phyloP scores from a whole-genome alignment of 2,329 filamentous ascomycete species.

The Xylaria polymorpha region DNA sequence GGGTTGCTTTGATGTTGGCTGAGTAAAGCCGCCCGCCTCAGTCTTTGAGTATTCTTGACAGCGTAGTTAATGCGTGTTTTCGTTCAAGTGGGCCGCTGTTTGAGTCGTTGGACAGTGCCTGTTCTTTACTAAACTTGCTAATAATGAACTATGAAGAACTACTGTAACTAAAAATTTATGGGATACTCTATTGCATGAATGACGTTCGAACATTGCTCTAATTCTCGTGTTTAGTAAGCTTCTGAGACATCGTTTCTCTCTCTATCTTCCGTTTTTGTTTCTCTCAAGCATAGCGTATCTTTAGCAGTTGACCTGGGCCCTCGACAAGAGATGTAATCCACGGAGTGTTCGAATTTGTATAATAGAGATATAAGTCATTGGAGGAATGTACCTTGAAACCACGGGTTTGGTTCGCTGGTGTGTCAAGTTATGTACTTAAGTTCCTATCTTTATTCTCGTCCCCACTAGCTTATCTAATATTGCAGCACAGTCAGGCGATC shows the following conservation, averaged over 20 bases:
- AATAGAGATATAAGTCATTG: not conserved
- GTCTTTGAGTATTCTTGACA: not conserved
- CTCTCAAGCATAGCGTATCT: not conserved
- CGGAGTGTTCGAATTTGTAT: not conserved
- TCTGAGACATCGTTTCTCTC: not conserved
- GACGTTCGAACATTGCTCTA: not conserved
- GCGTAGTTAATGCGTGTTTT: not conserved
- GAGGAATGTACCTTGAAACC: not conserved
- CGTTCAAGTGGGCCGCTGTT: not conserved
- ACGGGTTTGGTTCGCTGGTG: not conserved
- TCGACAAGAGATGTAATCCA: not conserved
- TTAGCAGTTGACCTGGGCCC: not conserved
- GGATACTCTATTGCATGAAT: not conserved
- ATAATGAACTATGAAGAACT: not conserved
- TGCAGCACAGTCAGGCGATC: not conserved
- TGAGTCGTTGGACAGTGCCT: not conserved
- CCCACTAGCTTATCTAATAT: slow-evolving; percentile 8
- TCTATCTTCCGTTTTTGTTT: not conserved
- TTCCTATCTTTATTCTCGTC: slow-evolving; percentile 6
- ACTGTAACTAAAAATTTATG: not conserved
- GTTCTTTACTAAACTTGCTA: not conserved
- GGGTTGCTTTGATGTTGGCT: not conserved
- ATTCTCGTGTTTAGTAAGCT: slow-evolving; percentile 7
- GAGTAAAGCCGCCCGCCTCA: not conserved
- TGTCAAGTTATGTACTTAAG: not conserved